Percentiles rank a stretch among this genome's conserved stretches.
Evolutionary conservation across 2,329 filamentous ascomycete species (phyloP).

Genomic region (Alternaria sp.): DNA sequence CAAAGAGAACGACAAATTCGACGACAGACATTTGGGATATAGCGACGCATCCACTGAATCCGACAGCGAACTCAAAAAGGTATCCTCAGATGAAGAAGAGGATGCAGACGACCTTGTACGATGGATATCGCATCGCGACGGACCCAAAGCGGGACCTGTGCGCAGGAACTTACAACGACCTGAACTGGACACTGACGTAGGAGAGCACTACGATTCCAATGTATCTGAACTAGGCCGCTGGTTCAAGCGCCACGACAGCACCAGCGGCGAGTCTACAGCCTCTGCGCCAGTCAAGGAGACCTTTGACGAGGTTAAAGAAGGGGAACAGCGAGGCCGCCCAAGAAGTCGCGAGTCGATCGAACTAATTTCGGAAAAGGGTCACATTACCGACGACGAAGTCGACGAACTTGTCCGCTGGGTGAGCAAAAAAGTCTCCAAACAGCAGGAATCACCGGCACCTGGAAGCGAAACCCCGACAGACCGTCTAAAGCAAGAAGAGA

Average conservation of each 20-base stretch:
- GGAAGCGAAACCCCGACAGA: constrained; percentile 3
- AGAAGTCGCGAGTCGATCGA: constrained; percentile 20
- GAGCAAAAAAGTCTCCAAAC: constrained; percentile 27
- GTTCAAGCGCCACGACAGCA: constrained; percentile 32
- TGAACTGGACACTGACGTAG: constrained; percentile 20
- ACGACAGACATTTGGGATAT: constrained; percentile 22
- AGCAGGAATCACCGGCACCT: constrained; percentile 9
- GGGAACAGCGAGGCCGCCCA: constrained; percentile 21
- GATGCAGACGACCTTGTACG: constrained; percentile 37
- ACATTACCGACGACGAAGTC: constrained; percentile 34
- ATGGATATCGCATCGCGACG: constrained; percentile 37
- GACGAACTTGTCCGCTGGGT: constrained; percentile 42
- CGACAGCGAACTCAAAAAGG: constrained; percentile 32
- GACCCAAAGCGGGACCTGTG: constrained; percentile 34
- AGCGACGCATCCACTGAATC: constrained; percentile 44
- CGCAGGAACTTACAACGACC: constrained; percentile 19
- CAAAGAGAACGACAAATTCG: not conserved
- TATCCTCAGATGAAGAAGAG: constrained; percentile 30
- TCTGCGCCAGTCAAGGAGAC: constrained; percentile 12
- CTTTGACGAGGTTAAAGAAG: constrained; percentile 6
- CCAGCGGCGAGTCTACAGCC: constrained; percentile 36
- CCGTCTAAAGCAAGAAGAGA: constrained; percentile 16
- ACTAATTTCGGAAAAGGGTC: constrained; percentile 14
- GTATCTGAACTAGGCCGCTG: constrained; percentile 35
- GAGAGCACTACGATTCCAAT: constrained; percentile 32